Percentiles rank a stretch among this genome's conserved stretches.
Conservation (phyloP, 192 early-diverging fungal species). For the Piromyces finnis region DNA sequence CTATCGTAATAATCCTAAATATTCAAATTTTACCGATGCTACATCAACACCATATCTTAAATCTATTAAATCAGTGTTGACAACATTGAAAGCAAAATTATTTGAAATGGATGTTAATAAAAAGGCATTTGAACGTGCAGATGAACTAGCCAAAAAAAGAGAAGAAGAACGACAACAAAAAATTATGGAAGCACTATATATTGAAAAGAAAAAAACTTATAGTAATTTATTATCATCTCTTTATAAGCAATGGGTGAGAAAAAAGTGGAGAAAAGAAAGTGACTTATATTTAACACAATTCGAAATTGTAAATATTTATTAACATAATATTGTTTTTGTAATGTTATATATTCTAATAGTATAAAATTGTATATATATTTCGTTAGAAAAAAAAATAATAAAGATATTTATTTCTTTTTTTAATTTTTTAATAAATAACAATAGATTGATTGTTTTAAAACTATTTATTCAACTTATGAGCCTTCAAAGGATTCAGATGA, state of each 20-base stretch:
- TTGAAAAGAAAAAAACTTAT: conserved; percentile 12
- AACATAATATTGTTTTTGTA: too few species aligned
- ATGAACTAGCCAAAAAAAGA: conserved; percentile 13
- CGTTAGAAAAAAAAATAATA: too few species aligned
- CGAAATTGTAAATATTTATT: neutral
- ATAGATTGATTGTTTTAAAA: neutral
- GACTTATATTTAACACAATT: neutral
- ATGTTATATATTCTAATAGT: too few species aligned
- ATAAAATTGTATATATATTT: too few species aligned
- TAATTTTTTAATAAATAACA: neutral
- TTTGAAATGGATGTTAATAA: conserved; percentile 17
- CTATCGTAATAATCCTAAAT: conserved; percentile 32
- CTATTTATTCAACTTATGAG: neutral
- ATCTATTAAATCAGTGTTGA: conserved; percentile 9
- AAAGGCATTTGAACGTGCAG: conserved; percentile 12
- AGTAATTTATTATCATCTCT: conserved; percentile 16
- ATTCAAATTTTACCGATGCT: conserved; percentile 14
- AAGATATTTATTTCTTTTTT: too few species aligned
- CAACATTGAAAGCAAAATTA: conserved; percentile 15
- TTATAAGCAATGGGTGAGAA: conserved; percentile 6
- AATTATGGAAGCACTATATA: conserved; percentile 10
- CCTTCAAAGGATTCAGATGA: neutral
- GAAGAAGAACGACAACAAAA: conserved; percentile 13
- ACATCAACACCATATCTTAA: conserved; percentile 14
- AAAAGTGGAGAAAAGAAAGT: neutral